Conservation (phyloP, 2,329 filamentous ascomycete genomes). For the Alternaria sp. region DNA sequence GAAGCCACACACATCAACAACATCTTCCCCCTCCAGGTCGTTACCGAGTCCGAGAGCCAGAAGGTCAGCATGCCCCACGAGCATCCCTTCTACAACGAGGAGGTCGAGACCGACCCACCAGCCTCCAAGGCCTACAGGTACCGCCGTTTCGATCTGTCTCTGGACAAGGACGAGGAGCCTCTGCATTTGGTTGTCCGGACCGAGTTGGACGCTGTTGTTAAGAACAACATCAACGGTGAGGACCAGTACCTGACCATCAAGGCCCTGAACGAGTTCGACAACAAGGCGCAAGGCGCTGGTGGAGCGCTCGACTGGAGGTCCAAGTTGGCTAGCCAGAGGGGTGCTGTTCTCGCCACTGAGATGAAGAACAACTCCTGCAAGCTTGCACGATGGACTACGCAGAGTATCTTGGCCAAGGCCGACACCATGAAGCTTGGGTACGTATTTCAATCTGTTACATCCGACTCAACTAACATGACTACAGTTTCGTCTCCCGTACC, state of each 20-base stretch:
- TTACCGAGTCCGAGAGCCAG: constrained; percentile 76
- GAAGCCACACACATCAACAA: constrained; percentile 99
- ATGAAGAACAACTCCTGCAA: constrained; percentile 99
- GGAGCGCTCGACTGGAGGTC: constrained; percentile 96
- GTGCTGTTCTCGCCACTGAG: constrained; percentile 96
- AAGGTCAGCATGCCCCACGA: constrained; percentile 85
- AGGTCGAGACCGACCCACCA: constrained; percentile 90
- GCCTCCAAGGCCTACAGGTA: constrained; percentile 99
- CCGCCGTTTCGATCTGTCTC: constrained; percentile 92
- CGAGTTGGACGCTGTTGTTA: constrained; percentile 93
- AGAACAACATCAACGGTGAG: constrained; percentile 90
- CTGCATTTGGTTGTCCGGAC: constrained; percentile 92
- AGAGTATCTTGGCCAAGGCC: constrained; percentile 95
- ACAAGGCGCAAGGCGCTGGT: constrained; percentile 93
- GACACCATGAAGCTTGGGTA: constrained; percentile 98
- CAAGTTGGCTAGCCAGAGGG: constrained; percentile 92
- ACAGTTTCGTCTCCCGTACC: constrained; percentile 89
- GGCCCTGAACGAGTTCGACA: constrained; percentile 98
- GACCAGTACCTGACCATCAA: constrained; percentile 92
- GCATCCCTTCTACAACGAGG: constrained; percentile 96
- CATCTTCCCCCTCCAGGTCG: constrained; percentile 97
- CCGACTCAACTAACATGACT: constrained; percentile 7
- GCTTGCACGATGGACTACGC: constrained; percentile 95
- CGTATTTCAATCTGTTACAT: constrained; percentile 42
- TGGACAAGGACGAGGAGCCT: constrained; percentile 89